Conservation (phyloP, 1,139 yeast species). For the Blastobotrys ciferrii region DNA sequence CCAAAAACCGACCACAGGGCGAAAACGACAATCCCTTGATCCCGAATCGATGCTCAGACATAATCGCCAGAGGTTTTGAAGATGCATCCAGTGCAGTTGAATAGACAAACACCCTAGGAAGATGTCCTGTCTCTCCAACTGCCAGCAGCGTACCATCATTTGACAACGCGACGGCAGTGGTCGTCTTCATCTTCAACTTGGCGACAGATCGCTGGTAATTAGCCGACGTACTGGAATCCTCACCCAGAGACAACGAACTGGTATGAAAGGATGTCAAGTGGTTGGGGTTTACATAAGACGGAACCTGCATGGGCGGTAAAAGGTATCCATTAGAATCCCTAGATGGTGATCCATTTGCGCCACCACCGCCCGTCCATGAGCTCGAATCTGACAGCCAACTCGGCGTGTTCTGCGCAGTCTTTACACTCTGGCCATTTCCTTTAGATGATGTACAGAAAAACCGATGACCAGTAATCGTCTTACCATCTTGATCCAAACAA, state of each 20-base stretch:
- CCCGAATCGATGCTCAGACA: constrained; percentile 65
- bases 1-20: constrained; percentile 52
- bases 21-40: constrained; percentile 55
- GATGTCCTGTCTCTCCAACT: constrained; percentile 66
- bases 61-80: constrained; percentile 49
- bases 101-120: constrained; percentile 59
- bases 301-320: constrained; percentile 5
- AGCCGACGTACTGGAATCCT: too few species aligned
- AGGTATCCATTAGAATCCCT: constrained; percentile 17
- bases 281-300: neutral
- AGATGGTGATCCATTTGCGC: constrained; percentile 2
- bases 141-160: constrained; percentile 55
- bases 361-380: neutral
- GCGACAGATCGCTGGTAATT: constrained; percentile 15
- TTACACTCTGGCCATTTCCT: constrained; percentile 21
- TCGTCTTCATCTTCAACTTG: constrained; percentile 50
- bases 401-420: too few species aligned
- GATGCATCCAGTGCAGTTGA: constrained; percentile 50
- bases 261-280: neutral
- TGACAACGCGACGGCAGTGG: constrained; percentile 56
- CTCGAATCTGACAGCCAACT: constrained; percentile 5
- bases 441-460: constrained; percentile 30
- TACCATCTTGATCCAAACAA: constrained; percentile 15
- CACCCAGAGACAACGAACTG: neutral
- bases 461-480: constrained; percentile 17